Evolutionary conservation across 495 filamentous ascomycete genomes (phyloP).

Genomic region (Penicillium malachiteum): DNA sequence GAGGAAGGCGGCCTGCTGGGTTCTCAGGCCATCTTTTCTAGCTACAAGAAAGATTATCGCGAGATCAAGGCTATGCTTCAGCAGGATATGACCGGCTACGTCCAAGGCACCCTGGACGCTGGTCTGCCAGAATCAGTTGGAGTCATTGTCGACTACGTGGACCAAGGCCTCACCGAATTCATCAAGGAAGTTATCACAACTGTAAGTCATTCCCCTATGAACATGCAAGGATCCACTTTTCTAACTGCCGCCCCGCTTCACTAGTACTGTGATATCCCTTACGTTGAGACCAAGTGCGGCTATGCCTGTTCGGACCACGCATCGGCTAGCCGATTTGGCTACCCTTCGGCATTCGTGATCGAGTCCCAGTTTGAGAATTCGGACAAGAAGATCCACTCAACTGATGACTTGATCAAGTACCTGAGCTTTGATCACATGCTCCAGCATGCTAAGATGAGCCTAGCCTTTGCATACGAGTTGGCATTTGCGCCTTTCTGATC

Average conservation of each 20-base stretch:
- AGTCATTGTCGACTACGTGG: conserved; percentile 91
- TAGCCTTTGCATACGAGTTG: conserved; percentile 87
- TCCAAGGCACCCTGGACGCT: conserved; percentile 77
- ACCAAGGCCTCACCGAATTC: conserved; percentile 78
- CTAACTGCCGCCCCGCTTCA: conserved; percentile 1
- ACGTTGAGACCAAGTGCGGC: conserved; percentile 87
- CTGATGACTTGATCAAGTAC: conserved; percentile 83
- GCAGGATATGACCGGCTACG: conserved; percentile 97
- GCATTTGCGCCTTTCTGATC: conserved; percentile 47
- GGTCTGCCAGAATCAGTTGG: conserved; percentile 84
- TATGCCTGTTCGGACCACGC: conserved; percentile 98
- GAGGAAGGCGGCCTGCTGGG: conserved; percentile 90
- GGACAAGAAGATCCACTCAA: conserved; percentile 87
- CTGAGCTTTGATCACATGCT: conserved; percentile 97
- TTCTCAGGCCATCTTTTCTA: conserved; percentile 79
- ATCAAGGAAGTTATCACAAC: conserved; percentile 85
- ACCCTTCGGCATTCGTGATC: conserved; percentile 93
- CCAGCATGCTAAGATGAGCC: conserved; percentile 89
- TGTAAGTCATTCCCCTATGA: conserved; percentile 38
- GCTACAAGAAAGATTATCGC: conserved; percentile 71
- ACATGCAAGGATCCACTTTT: conserved; percentile 4
- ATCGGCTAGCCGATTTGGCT: conserved; percentile 92
- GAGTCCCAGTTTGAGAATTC: conserved; percentile 84
- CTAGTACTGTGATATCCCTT: conserved; percentile 87
- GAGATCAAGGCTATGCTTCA: conserved; percentile 97